Evolutionary conservation across 2,329 filamentous ascomycete species (phyloP).

Genomic region (Colletotrichum eremochloae): DNA sequence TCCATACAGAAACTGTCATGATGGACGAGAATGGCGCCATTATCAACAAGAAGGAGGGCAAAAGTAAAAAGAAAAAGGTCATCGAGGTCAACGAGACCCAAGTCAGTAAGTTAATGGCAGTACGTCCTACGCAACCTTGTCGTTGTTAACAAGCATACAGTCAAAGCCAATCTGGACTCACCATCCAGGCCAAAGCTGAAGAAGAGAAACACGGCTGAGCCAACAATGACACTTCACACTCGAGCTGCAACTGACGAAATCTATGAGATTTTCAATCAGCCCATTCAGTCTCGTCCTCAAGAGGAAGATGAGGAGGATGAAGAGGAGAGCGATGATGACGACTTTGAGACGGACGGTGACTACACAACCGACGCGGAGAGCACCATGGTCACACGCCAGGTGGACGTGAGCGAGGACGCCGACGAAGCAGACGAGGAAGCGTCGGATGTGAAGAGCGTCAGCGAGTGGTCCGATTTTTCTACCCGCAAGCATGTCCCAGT

Average conservation of each 20-base stretch:
- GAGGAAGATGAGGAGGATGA: slow-evolving; percentile 53
- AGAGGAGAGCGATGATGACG: slow-evolving; percentile 67
- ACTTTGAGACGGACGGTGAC: slow-evolving; percentile 79
- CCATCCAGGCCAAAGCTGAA: slow-evolving; percentile 87
- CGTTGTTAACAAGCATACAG: slow-evolving; percentile 61
- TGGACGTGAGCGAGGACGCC: slow-evolving; percentile 61
- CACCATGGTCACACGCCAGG: slow-evolving; percentile 80
- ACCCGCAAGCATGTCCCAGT: slow-evolving; percentile 77
- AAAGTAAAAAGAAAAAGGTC: slow-evolving; percentile 79
- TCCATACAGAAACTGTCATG: slow-evolving; percentile 60
- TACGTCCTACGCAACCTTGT: neutral
- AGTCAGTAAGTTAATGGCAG: slow-evolving; percentile 76
- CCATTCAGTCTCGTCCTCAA: slow-evolving; percentile 62
- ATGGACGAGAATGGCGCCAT: slow-evolving; percentile 72
- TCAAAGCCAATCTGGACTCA: slow-evolving; percentile 94
- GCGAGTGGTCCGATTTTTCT: slow-evolving; percentile 92
- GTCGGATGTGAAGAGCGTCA: slow-evolving; percentile 73
- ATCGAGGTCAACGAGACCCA: slow-evolving; percentile 93
- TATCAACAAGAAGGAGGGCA: slow-evolving; percentile 61
- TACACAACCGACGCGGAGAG: slow-evolving; percentile 91
- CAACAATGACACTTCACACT: slow-evolving; percentile 99
- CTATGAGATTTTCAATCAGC: slow-evolving; percentile 96
- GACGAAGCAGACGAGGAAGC: slow-evolving; percentile 63
- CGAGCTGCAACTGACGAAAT: slow-evolving; percentile 97
- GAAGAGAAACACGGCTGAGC: slow-evolving; percentile 80